Conservation (phyloP, 208 protist genomes). For the Leishmania gerbilli region DNA sequence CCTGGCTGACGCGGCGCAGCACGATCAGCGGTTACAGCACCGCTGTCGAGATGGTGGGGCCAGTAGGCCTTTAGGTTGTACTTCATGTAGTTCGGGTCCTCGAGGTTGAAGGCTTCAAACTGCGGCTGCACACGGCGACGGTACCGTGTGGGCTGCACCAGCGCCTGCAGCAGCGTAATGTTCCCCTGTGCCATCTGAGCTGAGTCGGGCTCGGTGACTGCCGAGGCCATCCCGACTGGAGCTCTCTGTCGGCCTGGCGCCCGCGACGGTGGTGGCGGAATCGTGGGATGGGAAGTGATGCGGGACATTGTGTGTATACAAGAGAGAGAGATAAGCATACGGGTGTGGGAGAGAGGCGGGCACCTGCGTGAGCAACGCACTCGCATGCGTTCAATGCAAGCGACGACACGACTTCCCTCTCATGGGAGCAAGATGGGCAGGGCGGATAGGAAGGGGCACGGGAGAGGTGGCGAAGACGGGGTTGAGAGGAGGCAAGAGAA, state of each 20-base stretch:
- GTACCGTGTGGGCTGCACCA: slow-evolving; percentile 21
- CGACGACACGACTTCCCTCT: background rate
- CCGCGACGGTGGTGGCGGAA: slow-evolving; percentile 9
- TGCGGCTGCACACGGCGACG: slow-evolving; percentile 25
- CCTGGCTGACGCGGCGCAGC: background rate
- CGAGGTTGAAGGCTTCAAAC: slow-evolving; percentile 18
- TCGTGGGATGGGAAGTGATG: background rate
- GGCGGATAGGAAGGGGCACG: background rate
- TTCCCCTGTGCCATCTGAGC: background rate
- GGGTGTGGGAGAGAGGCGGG: background rate
- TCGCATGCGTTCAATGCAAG: background rate
- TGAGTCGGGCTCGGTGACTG: slow-evolving; percentile 2
- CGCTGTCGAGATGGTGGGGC: background rate
- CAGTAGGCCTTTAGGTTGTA: slow-evolving; percentile 23
- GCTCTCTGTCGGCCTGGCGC: background rate
- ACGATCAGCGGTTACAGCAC: background rate
- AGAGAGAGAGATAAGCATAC: background rate
- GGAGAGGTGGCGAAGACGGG: background rate
- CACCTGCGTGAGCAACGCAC: background rate
- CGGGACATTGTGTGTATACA: background rate
- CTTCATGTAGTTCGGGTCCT: slow-evolving; percentile 18
- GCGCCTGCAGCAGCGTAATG: slow-evolving; percentile 18
- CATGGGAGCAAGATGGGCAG: background rate
- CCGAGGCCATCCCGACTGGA: background rate
- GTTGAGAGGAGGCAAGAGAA: background rate